These are phyloP conservation scores for Astrothelium subdiscretum DNA, from an alignment of 495 filamentous ascomycete genomes.

Conservation along the genomic window DNA sequence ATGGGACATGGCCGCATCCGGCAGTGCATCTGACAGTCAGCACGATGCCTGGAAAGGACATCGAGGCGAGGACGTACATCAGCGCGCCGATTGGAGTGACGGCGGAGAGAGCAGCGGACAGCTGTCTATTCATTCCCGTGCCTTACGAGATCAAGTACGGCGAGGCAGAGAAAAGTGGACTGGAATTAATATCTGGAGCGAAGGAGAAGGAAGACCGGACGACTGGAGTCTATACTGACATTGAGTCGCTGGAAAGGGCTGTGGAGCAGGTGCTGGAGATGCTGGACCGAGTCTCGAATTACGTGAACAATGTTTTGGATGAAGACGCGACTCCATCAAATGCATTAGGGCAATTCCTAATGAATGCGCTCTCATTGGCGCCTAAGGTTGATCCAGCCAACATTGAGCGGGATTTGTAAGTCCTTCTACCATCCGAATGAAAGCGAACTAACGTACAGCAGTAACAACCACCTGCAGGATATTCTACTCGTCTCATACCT, in stretches of 20 bases:
- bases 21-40: slow-evolving; percentile 91
- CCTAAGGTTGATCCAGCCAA: slow-evolving; percentile 84
- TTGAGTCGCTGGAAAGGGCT: slow-evolving; percentile 73
- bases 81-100: slow-evolving; percentile 90
- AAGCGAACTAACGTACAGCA: slow-evolving; percentile 23
- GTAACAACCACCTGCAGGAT: slow-evolving; percentile 98
- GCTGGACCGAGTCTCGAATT: slow-evolving; percentile 79
- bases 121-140: slow-evolving; percentile 90
- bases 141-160: slow-evolving; percentile 85
- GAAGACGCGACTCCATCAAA: slow-evolving; percentile 58
- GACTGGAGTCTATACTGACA: slow-evolving; percentile 63
- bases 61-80: slow-evolving; percentile 84
- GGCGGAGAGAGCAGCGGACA: slow-evolving; percentile 85
- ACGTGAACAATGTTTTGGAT: slow-evolving; percentile 72
- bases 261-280: slow-evolving; percentile 76
- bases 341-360: slow-evolving; percentile 84
- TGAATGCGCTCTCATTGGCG: slow-evolving; percentile 80
- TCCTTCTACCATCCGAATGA: slow-evolving; percentile 10
- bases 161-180: slow-evolving; percentile 81
- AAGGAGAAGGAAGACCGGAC: slow-evolving; percentile 66
- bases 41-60: slow-evolving; percentile 71
- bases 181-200: slow-evolving; percentile 74
- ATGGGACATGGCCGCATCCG: slow-evolving; percentile 91
- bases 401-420: slow-evolving; percentile 87
- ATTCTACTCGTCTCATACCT: slow-evolving; percentile 94